phyloP scores from a whole-genome alignment of 176 grass and related monocot species.

The Oryza nivara region DNA sequence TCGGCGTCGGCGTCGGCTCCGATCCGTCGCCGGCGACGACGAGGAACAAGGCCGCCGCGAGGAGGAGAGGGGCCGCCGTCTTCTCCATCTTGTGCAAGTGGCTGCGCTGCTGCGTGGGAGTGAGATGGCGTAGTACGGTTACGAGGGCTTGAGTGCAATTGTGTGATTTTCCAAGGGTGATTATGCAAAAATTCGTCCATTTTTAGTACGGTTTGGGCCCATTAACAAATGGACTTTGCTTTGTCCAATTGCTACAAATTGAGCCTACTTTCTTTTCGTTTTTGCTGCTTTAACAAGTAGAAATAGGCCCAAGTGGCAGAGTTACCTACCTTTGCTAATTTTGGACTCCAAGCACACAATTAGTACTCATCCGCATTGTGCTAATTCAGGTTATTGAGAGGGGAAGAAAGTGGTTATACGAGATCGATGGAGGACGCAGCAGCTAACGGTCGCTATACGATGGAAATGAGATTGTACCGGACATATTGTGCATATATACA shows the following conservation, averaged over 20 bases:
- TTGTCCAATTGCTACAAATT: background rate
- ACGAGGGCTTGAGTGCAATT: background rate
- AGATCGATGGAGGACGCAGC: conserved; percentile 1
- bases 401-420: background rate
- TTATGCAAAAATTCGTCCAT: background rate
- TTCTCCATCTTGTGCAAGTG: background rate
- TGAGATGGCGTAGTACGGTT: background rate
- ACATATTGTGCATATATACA: background rate
- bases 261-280: too few species aligned
- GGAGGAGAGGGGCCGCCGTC: background rate
- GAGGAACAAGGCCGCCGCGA: background rate
- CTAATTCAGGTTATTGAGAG: background rate
- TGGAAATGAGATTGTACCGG: background rate
- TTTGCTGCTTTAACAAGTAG: too few species aligned
- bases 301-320: background rate
- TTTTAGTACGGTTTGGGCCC: background rate
- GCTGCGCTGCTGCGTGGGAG: background rate
- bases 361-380: background rate
- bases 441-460: background rate
- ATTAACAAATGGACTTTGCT: background rate
- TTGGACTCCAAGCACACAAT: background rate
- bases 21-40: background rate
- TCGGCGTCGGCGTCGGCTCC: conserved; percentile 29
- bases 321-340: background rate
- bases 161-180: background rate